phyloP scores from a whole-genome alignment of 1,284 basidiomycete species.

The Pseudozyma thailandica region DNA sequence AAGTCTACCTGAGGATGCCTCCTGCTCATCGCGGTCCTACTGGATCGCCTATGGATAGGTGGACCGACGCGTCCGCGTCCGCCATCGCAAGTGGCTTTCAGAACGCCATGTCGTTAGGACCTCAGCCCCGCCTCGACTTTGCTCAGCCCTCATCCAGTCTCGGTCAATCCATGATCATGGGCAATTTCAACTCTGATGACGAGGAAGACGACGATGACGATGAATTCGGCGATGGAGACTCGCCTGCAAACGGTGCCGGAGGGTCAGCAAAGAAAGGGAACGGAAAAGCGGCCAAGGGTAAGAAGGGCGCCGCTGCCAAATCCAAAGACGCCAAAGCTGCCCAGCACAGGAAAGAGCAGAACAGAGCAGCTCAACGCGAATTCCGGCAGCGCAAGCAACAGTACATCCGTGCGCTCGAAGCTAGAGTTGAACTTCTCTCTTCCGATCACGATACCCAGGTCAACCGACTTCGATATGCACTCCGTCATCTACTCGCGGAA shows the following conservation, averaged over 20 bases:
- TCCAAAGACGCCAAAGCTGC: constrained; percentile 37
- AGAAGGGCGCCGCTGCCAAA: constrained; percentile 25
- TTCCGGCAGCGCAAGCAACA: constrained; percentile 65
- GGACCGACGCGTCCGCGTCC: constrained; percentile 53
- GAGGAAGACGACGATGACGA: constrained; percentile 51
- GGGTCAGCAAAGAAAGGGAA: constrained; percentile 21
- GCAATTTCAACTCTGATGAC: constrained; percentile 36
- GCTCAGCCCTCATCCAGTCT: constrained; percentile 10
- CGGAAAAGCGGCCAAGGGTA: constrained; percentile 18
- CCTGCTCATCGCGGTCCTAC: constrained; percentile 51
- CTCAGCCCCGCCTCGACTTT: constrained; percentile 41
- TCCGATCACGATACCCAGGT: constrained; percentile 62
- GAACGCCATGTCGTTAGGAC: constrained; percentile 55
- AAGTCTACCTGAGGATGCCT: no score
- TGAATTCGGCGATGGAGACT: constrained; percentile 38
- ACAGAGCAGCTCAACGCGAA: constrained; percentile 62
- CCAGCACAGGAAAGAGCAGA: constrained; percentile 59
- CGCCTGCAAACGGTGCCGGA: constrained; percentile 12
- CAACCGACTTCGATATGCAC: constrained; percentile 52
- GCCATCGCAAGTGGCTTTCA: constrained; percentile 55
- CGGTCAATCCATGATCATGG: constrained; percentile 15
- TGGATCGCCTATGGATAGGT: constrained; percentile 55
- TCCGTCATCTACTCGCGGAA: constrained; percentile 57
- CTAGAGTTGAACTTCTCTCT: constrained; percentile 60
- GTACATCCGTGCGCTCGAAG: constrained; percentile 62